Base-by-base conservation (phyloP, 139 green algal species). In the Tetradesmus lagerheimii region DNA sequence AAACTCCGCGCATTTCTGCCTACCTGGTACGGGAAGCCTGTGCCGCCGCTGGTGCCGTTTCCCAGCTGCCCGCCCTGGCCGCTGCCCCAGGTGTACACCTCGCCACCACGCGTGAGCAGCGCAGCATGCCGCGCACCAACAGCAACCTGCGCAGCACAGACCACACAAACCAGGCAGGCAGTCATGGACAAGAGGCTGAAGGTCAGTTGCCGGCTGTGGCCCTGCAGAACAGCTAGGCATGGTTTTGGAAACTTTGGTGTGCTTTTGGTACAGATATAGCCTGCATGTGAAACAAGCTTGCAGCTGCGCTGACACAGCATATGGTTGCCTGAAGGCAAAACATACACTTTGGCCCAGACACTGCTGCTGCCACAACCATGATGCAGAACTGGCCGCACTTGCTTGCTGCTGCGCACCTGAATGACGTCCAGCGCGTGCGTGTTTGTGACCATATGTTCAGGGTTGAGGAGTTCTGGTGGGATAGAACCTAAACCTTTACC, bases 51-150 rank as follows among this genome's bases (percentile, higher is more conserved):
- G 14, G 34, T 91, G 90, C 97, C 85, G 29, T 95, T 93, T 3
- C 97, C 97, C 66, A 98, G 95, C 93, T 98, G 96, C 14, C 97
- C 97, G 71, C 97, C 94, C 47, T 93, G 88, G 31, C 96, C 96
- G 31, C 90, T 94, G 87, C 97, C 97, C 96, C 96, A 99, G 1
- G 94, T 96, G 50, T 98, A 90, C 31, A 98, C 89, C 23, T 89
- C 78, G 29, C 96, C 95, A 35, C 78, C 85, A 1, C 87, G 77
- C 0, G 94, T 97, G 23, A 98, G 89, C 35, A 94, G 93, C 12
- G 92, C 92, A 0, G 91, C 93, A 91, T 99, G 97, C 41, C 97
- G 94, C 0, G 93, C 93, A 35, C 97, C 96, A 88, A 86, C 95
- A 0, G 87, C 93, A 1, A 98, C 89, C 86, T 96, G 86, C 76